Base-by-base conservation (phyloP, 306 rosid species). In the Vachellia collinsii region DNA sequence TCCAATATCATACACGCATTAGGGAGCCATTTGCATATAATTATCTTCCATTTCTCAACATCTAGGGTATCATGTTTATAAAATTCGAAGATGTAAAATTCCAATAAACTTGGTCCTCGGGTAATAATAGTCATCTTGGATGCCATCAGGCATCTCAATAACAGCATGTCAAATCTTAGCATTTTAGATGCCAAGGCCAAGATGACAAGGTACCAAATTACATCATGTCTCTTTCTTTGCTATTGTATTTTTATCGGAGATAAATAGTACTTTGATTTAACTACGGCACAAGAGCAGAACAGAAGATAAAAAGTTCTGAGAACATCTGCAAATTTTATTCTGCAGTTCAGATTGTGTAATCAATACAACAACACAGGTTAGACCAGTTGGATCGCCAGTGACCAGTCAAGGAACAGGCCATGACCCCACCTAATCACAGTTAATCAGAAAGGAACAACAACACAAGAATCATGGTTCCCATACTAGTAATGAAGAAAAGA, bases 401-500 rank as follows among this genome's bases (percentile, higher is more conserved):
- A 71, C n/a, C 48, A 43, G 75, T 72, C 41, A 3, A 70, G 79
- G 75, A 69, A 74, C 62, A 70, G 36, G 14, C 46, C 72, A 82
- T 25, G 47, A 46, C 63, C n/a, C 66, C 56, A 46, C 11, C 23
- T 22, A 69, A 69, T 39, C 43, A 13, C 61, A 29, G 34, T 22
- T 51, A 53, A 75, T 19, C 76, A 69, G 71, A 75, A 12, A 61
- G 22, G 48, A 50, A 75, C 39, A 50, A 62, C 19, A 37, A 65
- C 65, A 85, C 36, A 72, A 75, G 25, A 58, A 37, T 12, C 61
- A 22, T 36, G 38, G 46, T 43, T 74, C 36, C 11, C 19, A 53
- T 23, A 83, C 81, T 75, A 36, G 38, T 38, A 62, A 11, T 65
- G 34, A 66, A 20, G 41, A 19, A 36, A 50, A 56, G 41, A 36